Percentiles rank a stretch among this genome's conserved stretches.
These are phyloP conservation scores for Brassica hybrid DNA, from an alignment of 441 rosid species.

Conservation along the genomic window DNA sequence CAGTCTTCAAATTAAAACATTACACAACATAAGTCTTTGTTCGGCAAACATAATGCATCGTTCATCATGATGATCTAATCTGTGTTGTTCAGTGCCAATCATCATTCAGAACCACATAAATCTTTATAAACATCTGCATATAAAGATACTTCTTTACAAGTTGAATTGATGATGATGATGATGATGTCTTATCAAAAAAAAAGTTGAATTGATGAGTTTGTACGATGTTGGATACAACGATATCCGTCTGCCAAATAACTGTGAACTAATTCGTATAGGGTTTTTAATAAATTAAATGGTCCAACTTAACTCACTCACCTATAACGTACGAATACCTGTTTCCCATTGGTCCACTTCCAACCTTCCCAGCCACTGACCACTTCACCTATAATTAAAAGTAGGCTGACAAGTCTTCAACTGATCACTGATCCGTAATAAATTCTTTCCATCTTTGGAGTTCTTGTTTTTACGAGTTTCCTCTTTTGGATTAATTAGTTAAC, in stretches of 20 bases:
- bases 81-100: neutral
- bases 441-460: slow-evolving; percentile 13
- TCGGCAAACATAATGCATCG: neutral
- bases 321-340: slow-evolving; percentile 30
- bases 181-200: too few species aligned
- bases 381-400: slow-evolving; percentile 29
- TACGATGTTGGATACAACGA: slow-evolving; percentile 26
- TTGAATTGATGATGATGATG: neutral
- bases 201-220: slow-evolving; percentile 1
- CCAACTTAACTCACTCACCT: slow-evolving; percentile 36
- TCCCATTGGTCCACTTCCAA: slow-evolving; percentile 34
- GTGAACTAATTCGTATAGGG: neutral
- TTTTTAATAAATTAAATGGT: slow-evolving; percentile 12
- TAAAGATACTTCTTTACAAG: neutral
- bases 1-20: neutral
- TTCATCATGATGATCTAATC: neutral
- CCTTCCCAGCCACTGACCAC: slow-evolving; percentile 37
- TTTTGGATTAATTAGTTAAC: slow-evolving; percentile 25
- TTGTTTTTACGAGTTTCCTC: slow-evolving; percentile 22
- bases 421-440: slow-evolving; percentile 30
- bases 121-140: neutral
- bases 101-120: neutral
- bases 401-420: slow-evolving; percentile 37
- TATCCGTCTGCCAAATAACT: slow-evolving; percentile 4
- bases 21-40: neutral